Base-by-base conservation (phyloP, 2,329 filamentous ascomycete species). In the Hirsutella rhossiliensis region DNA sequence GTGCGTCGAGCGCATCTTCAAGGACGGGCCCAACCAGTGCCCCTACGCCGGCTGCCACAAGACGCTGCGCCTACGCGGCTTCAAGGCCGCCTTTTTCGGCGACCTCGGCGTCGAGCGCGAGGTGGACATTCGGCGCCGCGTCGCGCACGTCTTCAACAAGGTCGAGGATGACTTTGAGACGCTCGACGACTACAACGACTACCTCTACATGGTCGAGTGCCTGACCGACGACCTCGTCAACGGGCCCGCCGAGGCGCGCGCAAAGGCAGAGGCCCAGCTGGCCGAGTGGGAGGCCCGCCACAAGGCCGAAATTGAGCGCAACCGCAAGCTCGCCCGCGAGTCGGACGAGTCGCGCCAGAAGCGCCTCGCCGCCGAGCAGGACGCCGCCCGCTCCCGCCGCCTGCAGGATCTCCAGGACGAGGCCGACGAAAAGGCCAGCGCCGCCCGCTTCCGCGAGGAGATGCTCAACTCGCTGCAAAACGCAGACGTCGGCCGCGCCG, bases 1-100 rank as follows among this genome's bases (percentile, higher is more conserved):
- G 45, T 98, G 92, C 68, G 89, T 97, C 37, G 85, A 90, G 64
- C 84, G 90, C 45, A 86, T 97, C 55, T 98, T 97, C 73, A 84
- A 84, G 31, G 82, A 87, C 44, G 92, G 92, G 0, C 92, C 92
- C 1, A 87, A 88, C 45, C 85, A 88, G 48, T 98, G 94, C 60
- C 92, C 92, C 1, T 87, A 96, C 46, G 86, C 87, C 0, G 85
- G 84, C 36, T 98, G 92, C 66, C 78, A 80, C 60, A 82, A 85
- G 62, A 97, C 88, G 1, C 73, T 98, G 6, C 82, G 92, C 2
- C 86, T 89, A 56, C 78, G 81, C 46, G 80, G 82, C 36, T 98
- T 97, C 68, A 80, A 87, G 47, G 77, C 77, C 44, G 87, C 94
- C 57, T 97, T 88, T 45, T 98, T 97, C 59, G 84, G 81, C 49